phyloP scores from a whole-genome alignment of 1,139 yeast species.

The Nakaseomyces delphensis region DNA sequence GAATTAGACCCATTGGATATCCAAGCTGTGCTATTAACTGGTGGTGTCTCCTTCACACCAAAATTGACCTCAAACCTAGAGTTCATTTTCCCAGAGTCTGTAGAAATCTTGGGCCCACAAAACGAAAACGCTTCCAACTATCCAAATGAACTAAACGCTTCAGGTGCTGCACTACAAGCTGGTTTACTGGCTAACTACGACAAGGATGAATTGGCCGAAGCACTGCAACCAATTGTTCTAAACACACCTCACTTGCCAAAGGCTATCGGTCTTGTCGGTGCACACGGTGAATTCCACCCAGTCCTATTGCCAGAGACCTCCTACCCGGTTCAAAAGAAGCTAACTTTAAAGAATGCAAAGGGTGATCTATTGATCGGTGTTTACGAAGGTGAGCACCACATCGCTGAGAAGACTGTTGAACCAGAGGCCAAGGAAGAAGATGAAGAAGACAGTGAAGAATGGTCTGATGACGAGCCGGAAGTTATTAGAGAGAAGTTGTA shows the following conservation, averaged over 20 bases:
- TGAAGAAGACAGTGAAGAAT: constrained; percentile 52
- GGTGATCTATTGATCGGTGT: constrained; percentile 61
- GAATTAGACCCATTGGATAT: constrained; percentile 76
- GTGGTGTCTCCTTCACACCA: constrained; percentile 91
- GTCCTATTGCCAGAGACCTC: constrained; percentile 80
- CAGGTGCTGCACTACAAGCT: constrained; percentile 98
- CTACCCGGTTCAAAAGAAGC: constrained; percentile 77
- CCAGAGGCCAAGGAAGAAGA: constrained; percentile 44
- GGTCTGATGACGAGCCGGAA: constrained; percentile 68
- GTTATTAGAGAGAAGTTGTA: constrained; percentile 62
- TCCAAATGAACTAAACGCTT: constrained; percentile 82
- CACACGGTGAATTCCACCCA: constrained; percentile 63
- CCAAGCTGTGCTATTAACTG: constrained; percentile 84
- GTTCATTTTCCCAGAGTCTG: constrained; percentile 71
- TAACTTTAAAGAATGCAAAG: constrained; percentile 55
- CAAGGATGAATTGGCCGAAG: constrained; percentile 76
- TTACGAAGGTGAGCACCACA: constrained; percentile 75
- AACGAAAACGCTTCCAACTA: constrained; percentile 65
- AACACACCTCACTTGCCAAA: constrained; percentile 81
- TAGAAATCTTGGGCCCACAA: constrained; percentile 68
- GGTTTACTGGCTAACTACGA: constrained; percentile 73
- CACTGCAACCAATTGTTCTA: constrained; percentile 75
- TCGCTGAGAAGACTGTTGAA: constrained; percentile 71
- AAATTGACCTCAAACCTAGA: constrained; percentile 74
- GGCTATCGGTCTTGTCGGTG: constrained; percentile 78